A percentile compares a stretch with the other conserved stretches of the same genome.
Conservation (phyloP, 768 basidiomycete species). For the Mycena venus region DNA sequence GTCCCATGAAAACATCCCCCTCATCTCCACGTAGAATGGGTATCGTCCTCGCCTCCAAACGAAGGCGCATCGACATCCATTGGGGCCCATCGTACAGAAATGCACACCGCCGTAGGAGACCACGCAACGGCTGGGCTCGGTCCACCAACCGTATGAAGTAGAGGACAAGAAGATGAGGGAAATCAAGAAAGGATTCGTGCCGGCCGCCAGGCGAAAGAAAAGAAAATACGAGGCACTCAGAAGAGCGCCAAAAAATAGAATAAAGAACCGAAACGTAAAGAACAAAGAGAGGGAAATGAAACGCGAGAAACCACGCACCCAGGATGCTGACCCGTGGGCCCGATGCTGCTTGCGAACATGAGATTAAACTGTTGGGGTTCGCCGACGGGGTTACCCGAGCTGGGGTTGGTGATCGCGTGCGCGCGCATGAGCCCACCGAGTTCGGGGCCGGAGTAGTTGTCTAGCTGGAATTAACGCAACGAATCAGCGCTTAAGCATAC, state of each 20-base stretch:
- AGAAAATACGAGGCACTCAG: not conserved
- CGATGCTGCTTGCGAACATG: slow-evolving; percentile 98
- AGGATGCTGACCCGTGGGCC: slow-evolving; percentile 96
- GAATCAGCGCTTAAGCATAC: not conserved
- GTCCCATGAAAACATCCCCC: too few species aligned
- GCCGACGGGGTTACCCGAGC: slow-evolving; percentile 91
- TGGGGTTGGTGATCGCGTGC: slow-evolving; percentile 88
- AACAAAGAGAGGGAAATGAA: slow-evolving; percentile 1
- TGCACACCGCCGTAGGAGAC: too few species aligned
- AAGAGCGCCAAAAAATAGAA: slow-evolving; percentile 12
- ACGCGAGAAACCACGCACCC: slow-evolving; percentile 65
- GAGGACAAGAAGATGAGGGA: not conserved
- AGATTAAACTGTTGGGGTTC: slow-evolving; percentile 98
- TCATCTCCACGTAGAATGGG: too few species aligned
- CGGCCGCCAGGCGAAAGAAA: not conserved
- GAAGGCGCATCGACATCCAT: too few species aligned
- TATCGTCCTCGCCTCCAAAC: too few species aligned
- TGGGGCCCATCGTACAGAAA: too few species aligned
- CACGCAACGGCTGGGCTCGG: too few species aligned
- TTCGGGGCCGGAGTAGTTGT: slow-evolving; percentile 93
- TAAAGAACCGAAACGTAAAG: slow-evolving; percentile 7
- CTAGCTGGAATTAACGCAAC: slow-evolving; percentile 74
- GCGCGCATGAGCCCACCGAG: slow-evolving; percentile 89
- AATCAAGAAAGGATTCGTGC: not conserved
- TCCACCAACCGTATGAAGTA: not conserved